phyloP scores from a whole-genome alignment of 495 filamentous ascomycete species.

The Letharia columbiana region DNA sequence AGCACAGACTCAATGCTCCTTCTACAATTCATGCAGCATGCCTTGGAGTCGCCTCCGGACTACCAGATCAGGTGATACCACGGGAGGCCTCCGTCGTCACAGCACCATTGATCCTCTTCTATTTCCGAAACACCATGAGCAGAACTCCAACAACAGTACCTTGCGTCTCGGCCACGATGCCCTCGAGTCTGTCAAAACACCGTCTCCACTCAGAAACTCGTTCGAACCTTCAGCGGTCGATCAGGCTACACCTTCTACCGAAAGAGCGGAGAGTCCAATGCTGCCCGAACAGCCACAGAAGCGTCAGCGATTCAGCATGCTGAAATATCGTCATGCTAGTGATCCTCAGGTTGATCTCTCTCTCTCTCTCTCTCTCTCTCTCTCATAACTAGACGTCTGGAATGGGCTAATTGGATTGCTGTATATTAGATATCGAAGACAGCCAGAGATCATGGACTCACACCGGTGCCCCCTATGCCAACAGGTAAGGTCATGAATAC shows the following conservation, averaged over 20 bases:
- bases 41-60: constrained; percentile 32
- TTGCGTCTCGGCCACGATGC: constrained; percentile 9
- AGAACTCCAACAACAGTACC: constrained; percentile 9
- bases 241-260: constrained; percentile 8
- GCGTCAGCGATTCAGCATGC: constrained; percentile 74
- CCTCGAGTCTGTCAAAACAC: constrained; percentile 7
- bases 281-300: constrained; percentile 19
- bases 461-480: constrained; percentile 60
- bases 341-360: constrained; percentile 62
- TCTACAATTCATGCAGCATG: constrained; percentile 23
- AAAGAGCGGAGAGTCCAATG: constrained; percentile 11
- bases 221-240: constrained; percentile 13
- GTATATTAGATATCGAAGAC: constrained; percentile 43
- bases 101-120: constrained; percentile 32
- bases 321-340: constrained; percentile 86
- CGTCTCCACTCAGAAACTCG: constrained; percentile 19
- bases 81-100: constrained; percentile 29
- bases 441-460: constrained; percentile 61
- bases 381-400: background rate
- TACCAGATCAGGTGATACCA: constrained; percentile 26
- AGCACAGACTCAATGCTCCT: constrained; percentile 18
- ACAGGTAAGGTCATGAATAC: constrained; percentile 46
- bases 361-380: background rate
- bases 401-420: background rate
- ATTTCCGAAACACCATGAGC: constrained; percentile 22